Evolutionary conservation across 805 yeast species (phyloP), one percentile per base, ranked within the genome.

Genomic region (Ogataea naganishii): DNA sequence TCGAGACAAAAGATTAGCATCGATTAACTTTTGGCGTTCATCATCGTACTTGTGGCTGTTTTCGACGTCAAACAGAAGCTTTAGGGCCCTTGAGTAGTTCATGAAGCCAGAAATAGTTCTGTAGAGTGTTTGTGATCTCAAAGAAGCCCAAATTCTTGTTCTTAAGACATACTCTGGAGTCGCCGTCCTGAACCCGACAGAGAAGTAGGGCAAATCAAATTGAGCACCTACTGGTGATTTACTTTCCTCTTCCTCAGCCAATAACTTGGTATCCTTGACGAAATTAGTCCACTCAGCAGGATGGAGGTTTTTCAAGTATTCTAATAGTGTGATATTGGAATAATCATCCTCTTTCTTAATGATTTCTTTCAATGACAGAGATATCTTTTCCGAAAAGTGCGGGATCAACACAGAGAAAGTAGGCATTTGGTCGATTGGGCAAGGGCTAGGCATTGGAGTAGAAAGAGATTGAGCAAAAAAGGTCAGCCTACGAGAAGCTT

Each of bases 391-490:
- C 6, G 80, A 66, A 52, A 80, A 86, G 51, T 86, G 95, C 7
- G 96, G 96, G 26, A 86, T 69, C 46, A 86, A 62, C 7, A 85
- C 95, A 1, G 92, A 74, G 44, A 84, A 84, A 0, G 82, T 62
- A 1, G 94, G 94, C 84, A 82, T 81, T 25, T 73, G 63, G 14
- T 66, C 68, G 6, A 78, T 67, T 0, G 84, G 69, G 9, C 67
- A 55, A 0, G 85, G 77, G 26, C 77, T 85, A 1, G 84, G 80
- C 61, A 85, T 79, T 1, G 95, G 89, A 0, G 94, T 82, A 0
- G 94, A 77, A 24, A 85, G 59, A 0, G 95, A 83, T 47, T 85
- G 95, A 0, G 96, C 95, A 63, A 85, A 85, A 48, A 82, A 85
- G 0, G 94, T 80, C 2, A 85, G 71, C 39, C 96, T 65, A 44